Percentiles rank a stretch among this genome's conserved stretches.
Conservation (phyloP, 108 stramenopile species). For the Stephanodiscus minutulus region DNA sequence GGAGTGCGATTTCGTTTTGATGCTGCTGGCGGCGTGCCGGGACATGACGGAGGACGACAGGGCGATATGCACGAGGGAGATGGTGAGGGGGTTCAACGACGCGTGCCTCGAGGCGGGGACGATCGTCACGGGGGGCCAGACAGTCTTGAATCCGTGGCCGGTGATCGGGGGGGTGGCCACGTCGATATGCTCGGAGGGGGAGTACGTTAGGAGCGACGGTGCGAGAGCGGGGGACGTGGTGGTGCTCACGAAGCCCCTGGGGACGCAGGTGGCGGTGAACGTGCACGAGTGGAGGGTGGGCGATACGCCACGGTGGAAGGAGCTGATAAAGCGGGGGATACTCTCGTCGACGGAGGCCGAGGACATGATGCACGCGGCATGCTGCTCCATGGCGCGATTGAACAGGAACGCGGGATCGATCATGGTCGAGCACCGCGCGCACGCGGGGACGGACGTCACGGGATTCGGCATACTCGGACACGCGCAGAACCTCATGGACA, state of each 20-base stretch:
- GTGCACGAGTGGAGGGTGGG: conserved; percentile 79
- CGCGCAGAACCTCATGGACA: conserved; percentile 84
- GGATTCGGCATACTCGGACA: conserved; percentile 88
- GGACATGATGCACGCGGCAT: conserved; percentile 82
- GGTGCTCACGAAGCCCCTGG: conserved; percentile 84
- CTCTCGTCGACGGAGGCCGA: conserved; percentile 47
- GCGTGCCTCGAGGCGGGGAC: conserved; percentile 76
- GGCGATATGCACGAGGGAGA: conserved; percentile 76
- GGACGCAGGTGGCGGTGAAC: conserved; percentile 89
- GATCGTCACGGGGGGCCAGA: conserved; percentile 84
- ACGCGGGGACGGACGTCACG: conserved; percentile 85
- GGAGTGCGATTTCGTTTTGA: conserved; percentile 79
- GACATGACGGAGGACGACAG: conserved; percentile 74
- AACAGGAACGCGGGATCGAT: conserved; percentile 66
- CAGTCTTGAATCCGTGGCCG: conserved; percentile 88
- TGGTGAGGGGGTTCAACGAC: conserved; percentile 84
- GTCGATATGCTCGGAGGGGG: conserved; percentile 65
- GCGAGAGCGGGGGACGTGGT: conserved; percentile 75
- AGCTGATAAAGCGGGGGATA: conserved; percentile 26
- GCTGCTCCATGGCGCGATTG: conserved; percentile 77
- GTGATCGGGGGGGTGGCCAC: conserved; percentile 89
- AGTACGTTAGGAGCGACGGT: conserved; percentile 77
- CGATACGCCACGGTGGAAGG: conserved; percentile 32
- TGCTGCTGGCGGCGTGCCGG: conserved; percentile 79
- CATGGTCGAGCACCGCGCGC: conserved; percentile 71